Base-by-base conservation (phyloP, 805 yeast genomes). In the Starmerella khaoyaiensis region DNA sequence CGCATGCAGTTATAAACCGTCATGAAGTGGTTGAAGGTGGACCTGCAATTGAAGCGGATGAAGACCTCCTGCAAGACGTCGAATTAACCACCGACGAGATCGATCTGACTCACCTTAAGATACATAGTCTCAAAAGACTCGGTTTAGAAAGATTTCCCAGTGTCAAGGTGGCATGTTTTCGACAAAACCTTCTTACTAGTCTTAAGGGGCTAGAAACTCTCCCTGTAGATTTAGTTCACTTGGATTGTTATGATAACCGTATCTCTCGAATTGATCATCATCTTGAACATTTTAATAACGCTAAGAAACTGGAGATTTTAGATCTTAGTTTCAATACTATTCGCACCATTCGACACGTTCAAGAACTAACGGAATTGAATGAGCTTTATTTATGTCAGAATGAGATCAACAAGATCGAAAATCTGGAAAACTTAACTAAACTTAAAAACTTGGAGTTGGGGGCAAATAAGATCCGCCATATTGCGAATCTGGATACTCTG, bases 321-420 rank as follows among this genome's bases (percentile, higher is more conserved):
- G 98, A 90, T 60, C 64, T 90, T 19, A 80, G 94, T 18, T 90
- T 90, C 62, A 90, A 90, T 59, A 80, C 77, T 54, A 81, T 87
- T 53, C 76, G 79, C 50, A 79, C 78, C 55, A 80, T 87, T 52
- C 80, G 81, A 60, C 81, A 84, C 56, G 49, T 87, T 30, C 79
- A 74, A 31, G 62, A 68, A 4, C 61, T 87, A 48, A 63, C 59
- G 1, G 63, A 76, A 5, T 59, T 90, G 48, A 73, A 72, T 47
- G 73, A 78, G 44, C 54, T 90, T 29, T 90, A 74, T 54, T 74
- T 90, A 59, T 94, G 93, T 27, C 96, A 87, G 54, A 90, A 90
- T 58, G 79, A 73, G 51, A 82, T 90, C 37, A 57, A 68, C 12
- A 76, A 71, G 41, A 82, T 90, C 47, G 75, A 74, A 47, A 75